Evolutionary conservation across 345 rosid species (phyloP), one percentile per base, ranked within the genome.

Genomic region (Dipteronia dyeriana): DNA sequence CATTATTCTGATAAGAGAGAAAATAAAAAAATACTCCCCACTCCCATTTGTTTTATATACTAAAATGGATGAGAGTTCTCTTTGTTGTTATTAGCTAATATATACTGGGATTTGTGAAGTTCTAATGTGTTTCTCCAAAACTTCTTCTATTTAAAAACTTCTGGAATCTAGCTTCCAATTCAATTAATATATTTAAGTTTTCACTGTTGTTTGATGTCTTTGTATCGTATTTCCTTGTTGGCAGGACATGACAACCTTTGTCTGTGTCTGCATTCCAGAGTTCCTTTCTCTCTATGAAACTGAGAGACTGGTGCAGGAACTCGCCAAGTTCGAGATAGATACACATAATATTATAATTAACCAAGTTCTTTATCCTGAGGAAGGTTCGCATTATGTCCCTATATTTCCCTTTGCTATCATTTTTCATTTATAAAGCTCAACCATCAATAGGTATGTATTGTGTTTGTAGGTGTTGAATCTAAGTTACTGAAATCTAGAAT

Each of bases 191-290:
- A 26, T 31, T 57, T 60, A 22, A 47, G 3, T 25, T 6, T 25
- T 9, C 26, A 14, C 22, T 22, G 6, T 43, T 62, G 2, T 72
- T 80, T 65, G 25, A 80, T 57, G 25, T 53, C 65, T 45, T 31
- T 68, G 12, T 45, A 47, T 26, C 6, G 1, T 63, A 10, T 70
- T 60, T 83, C 67, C 60, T 75, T 51, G 53, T 79, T 82, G 69
- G 76, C 89, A 97, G 99, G 98, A 97, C 82, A 72, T 97, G 91
- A 97, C 99, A 66, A 97, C 98, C 12, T 97, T 97, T 54, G 84
- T 94, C 74, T 97, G 99, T 68, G 97, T 97, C 70, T 97, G 99
- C 91, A 94, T 97, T 73, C 99, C 98, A 5, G 99, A 97, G 88
- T 97, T 97, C 86, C 92, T 97, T 72, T 97, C 98, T 79, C 97